Conservation (phyloP, 1,139 yeast genomes). For the Pichia inconspicua region DNA sequence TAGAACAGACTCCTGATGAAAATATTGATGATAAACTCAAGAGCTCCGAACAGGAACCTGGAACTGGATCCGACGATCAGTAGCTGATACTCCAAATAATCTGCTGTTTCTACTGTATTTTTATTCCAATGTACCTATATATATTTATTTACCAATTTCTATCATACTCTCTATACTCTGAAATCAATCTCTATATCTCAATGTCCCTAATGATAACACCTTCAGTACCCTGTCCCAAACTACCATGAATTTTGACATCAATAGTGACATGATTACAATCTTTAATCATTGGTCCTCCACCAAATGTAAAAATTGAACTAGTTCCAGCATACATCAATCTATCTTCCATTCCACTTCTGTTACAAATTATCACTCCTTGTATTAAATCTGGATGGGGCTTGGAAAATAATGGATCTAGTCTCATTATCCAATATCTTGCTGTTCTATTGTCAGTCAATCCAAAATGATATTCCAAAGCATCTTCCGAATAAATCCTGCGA, state of each 20-base stretch:
- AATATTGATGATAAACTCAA: neutral
- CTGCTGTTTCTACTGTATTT: neutral
- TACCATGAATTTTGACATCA: slow-evolving; percentile 40
- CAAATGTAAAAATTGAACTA: slow-evolving; percentile 48
- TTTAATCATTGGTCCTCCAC: slow-evolving; percentile 19
- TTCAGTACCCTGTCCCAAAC: slow-evolving; percentile 53
- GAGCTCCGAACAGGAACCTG: neutral
- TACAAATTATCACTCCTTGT: slow-evolving; percentile 45
- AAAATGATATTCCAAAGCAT: slow-evolving; percentile 9
- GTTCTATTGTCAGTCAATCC: slow-evolving; percentile 20
- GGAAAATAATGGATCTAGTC: slow-evolving; percentile 40
- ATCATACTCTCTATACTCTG: neutral
- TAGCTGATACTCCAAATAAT: neutral
- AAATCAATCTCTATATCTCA: slow-evolving; percentile 28
- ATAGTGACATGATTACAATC: slow-evolving; percentile 9
- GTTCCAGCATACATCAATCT: slow-evolving; percentile 70
- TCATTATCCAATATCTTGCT: slow-evolving; percentile 55
- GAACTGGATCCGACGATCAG: neutral
- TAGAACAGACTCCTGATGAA: slow-evolving; percentile 10
- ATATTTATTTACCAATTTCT: neutral
- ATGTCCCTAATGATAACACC: slow-evolving; percentile 56
- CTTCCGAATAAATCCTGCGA: slow-evolving; percentile 8
- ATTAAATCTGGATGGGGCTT: slow-evolving; percentile 15
- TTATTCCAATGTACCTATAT: neutral
- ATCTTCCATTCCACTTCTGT: slow-evolving; percentile 69